Evolutionary conservation across 495 filamentous ascomycete species (phyloP).

Genomic region (Acidiella bohemica): DNA sequence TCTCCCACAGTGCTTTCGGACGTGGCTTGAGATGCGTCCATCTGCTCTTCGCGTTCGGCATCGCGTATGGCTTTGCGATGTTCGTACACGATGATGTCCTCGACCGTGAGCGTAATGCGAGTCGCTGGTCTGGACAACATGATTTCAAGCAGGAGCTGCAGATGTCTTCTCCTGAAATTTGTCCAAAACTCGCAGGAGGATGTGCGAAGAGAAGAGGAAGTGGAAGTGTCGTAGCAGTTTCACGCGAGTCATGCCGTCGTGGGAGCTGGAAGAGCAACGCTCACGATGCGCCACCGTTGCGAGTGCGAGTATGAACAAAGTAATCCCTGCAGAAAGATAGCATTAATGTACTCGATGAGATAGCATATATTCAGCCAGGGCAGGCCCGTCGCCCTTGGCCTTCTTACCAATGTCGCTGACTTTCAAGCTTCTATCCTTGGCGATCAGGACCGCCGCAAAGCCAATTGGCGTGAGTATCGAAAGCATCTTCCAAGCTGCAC

Average conservation of each 20-base stretch:
- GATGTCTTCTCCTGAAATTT: too few relatives aligned
- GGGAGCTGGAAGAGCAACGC: too few relatives aligned
- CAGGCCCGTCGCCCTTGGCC: not conserved
- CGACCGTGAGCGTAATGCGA: conserved; percentile 17
- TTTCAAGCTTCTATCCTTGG: conserved; percentile 55
- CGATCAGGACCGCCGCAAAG: conserved; percentile 57
- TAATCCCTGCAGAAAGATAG: not conserved
- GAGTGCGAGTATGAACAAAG: not conserved
- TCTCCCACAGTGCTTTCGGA: conserved; percentile 12
- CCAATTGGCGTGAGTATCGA: conserved; percentile 48
- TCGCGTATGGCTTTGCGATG: conserved; percentile 14
- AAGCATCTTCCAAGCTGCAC: not conserved
- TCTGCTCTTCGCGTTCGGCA: conserved; percentile 3
- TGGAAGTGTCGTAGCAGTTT: too few relatives aligned
- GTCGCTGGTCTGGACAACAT: conserved; percentile 22
- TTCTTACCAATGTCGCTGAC: conserved; percentile 42
- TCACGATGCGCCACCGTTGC: too few relatives aligned
- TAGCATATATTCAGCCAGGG: conserved; percentile 5
- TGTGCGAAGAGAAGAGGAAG: too few relatives aligned
- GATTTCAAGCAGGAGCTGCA: too few relatives aligned
- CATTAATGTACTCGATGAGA: conserved; percentile 2
- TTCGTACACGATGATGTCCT: conserved; percentile 20
- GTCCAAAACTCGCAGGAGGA: too few relatives aligned
- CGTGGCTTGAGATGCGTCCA: conserved; percentile 13
- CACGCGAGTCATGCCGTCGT: too few relatives aligned